Evolutionary conservation across 768 basidiomycete genomes (phyloP).

Genomic region (Suillus fuscotomentosus): DNA sequence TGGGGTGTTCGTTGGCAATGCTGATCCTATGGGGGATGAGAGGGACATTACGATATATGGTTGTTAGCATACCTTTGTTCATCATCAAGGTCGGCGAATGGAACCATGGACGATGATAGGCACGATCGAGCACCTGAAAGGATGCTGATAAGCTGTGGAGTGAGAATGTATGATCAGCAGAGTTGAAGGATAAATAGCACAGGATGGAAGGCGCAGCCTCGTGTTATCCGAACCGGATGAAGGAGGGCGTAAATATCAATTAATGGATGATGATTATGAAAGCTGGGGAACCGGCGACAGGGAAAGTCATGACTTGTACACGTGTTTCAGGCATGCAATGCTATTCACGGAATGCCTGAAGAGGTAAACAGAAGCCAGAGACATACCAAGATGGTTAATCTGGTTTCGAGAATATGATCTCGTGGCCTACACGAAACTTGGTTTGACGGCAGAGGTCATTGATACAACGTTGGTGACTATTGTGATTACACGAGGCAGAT

Average conservation of each 20-base stretch:
- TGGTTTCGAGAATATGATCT: background rate
- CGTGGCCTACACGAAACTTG: background rate
- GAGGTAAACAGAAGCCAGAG: background rate
- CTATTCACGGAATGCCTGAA: constrained; percentile 15
- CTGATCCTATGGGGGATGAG: constrained; percentile 15
- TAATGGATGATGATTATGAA: constrained; percentile 10
- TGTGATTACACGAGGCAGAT: background rate
- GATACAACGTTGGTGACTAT: constrained; percentile 1
- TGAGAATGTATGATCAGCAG: constrained; percentile 5
- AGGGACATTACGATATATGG: background rate
- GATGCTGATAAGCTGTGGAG: constrained; percentile 4
- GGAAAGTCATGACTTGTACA: constrained; percentile 20
- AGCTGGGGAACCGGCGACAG: constrained; percentile 7
- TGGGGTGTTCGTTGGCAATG: constrained; percentile 27
- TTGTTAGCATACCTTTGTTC: constrained; percentile 22
- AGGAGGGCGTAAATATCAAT: constrained; percentile 17
- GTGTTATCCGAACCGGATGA: constrained; percentile 21
- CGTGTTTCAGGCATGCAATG: constrained; percentile 25
- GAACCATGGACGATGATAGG: constrained; percentile 25
- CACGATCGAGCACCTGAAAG: constrained; percentile 5
- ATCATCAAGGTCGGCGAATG: constrained; percentile 25
- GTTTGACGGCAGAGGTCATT: background rate
- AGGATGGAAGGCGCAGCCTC: constrained; percentile 19
- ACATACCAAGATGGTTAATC: constrained; percentile 2
- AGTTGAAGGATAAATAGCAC: constrained; percentile 8